Base-by-base conservation (phyloP, 2,329 filamentous ascomycete species). In the Fonsecaea multimorphosa region DNA sequence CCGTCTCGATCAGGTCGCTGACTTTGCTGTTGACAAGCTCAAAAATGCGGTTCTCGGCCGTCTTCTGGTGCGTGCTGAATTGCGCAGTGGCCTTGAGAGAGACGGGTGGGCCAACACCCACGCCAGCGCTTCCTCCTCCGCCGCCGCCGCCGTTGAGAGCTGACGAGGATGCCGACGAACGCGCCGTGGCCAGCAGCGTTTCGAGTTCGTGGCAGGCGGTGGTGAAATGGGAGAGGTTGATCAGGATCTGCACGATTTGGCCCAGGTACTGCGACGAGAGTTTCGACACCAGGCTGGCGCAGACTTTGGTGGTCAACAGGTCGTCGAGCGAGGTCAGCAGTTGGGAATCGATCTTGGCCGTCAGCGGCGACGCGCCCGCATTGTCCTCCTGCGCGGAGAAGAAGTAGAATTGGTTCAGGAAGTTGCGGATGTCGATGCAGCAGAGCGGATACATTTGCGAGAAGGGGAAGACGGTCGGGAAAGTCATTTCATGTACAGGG, bases 11-110 rank as follows among this genome's bases (percentile, higher is more conserved):
- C 11, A 99, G 85, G 76, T 99, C 95, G 74, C 98, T 94, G 73
- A 99, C 98, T 81, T 99, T 99, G 64, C 91, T 96, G 80, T 99
- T 98, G 69, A 99, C 95, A 0, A 99, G 86, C 79, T 99, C 96
- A 75, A 99, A 99, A 64, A 99, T 98, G 36, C 96, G 90, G 79
- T 97, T 97, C 76, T 97, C 94, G 0, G 95, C 95, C 1, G 91
- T 93, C 80, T 98, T 97, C 80, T 97, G 97, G 75, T 96, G 93
- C 73, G 86, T 89, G 46, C 88, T 86, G 77, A 99, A 99, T 66
- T 92, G 87, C 70, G 92, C 90, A 0, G 95, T 98, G 0, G 96
- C 95, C 16, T 60, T 63, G 31, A 70, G 58, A 6, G 68, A 49
- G 49, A 72, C 63, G 32, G 59, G 31, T 0, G 92, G 90, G 0